A percentile compares a stretch with the other conserved stretches of the same genome.
Evolutionary conservation across 108 stramenopile genomes (phyloP).

Genomic region (Ochromonas danica): DNA sequence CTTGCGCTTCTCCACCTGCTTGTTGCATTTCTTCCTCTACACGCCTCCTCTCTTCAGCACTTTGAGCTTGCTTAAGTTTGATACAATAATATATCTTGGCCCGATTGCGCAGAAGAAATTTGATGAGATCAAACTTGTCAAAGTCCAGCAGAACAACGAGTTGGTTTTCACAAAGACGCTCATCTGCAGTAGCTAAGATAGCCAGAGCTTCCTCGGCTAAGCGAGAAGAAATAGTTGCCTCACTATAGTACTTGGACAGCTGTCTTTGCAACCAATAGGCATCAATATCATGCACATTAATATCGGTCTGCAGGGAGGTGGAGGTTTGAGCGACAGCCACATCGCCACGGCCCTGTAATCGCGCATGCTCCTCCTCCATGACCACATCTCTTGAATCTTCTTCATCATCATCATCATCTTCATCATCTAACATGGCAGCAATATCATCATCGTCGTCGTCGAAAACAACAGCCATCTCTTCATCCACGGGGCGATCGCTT

Average conservation of each 20-base stretch:
- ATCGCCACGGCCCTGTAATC: conserved; percentile 36
- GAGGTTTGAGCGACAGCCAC: conserved; percentile 66
- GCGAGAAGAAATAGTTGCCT: conserved; percentile 76
- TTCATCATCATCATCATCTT: conserved; percentile 61
- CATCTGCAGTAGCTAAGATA: conserved; percentile 54
- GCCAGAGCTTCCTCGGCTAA: conserved; percentile 75
- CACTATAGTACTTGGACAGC: conserved; percentile 74
- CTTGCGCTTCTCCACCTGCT: conserved; percentile 38
- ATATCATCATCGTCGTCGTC: conserved; percentile 79
- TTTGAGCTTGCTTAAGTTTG: conserved; percentile 81
- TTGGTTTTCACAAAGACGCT: conserved; percentile 87
- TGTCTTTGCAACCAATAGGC: conserved; percentile 89
- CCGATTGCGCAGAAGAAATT: conserved; percentile 80
- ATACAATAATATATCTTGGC: conserved; percentile 83
- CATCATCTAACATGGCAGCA: conserved; percentile 53
- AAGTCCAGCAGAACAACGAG: conserved; percentile 87
- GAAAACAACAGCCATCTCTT: conserved; percentile 95
- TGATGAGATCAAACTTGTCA: conserved; percentile 92
- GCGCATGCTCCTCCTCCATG: conserved; percentile 55
- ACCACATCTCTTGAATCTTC: conserved; percentile 44
- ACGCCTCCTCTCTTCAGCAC: conserved; percentile 71
- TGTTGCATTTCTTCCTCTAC: conserved; percentile 73
- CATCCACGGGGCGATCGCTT: no score
- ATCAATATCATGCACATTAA: conserved; percentile 86
- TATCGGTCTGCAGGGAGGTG: no score